These are phyloP conservation scores for Naganishia sp. DNA, from an alignment of 1,284 basidiomycete species.

Conservation along the genomic window DNA sequence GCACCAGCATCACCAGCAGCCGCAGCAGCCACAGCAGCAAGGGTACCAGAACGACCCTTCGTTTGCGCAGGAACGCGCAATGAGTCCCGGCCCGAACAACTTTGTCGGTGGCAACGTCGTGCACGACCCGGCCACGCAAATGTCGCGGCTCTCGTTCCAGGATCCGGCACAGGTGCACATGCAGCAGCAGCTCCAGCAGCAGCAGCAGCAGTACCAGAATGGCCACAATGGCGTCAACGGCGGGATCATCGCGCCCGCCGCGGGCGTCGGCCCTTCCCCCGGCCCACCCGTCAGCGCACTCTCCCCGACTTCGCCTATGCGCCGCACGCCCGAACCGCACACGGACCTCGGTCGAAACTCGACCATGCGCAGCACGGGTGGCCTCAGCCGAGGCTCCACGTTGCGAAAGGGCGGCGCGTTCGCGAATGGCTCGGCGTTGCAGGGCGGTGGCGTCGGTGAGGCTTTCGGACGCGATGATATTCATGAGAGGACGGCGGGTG, in stretches of 20 bases:
- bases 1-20: conserved; percentile 43
- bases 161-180: conserved; percentile 20
- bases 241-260: neutral
- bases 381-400: conserved; percentile 30
- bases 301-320: conserved; percentile 14
- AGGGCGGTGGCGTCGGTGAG: conserved; percentile 32
- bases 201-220: conserved; percentile 2
- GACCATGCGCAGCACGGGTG: conserved; percentile 29
- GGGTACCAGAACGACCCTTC: conserved; percentile 32
- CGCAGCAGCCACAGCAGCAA: conserved; percentile 36
- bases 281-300: conserved; percentile 30
- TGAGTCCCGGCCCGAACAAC: conserved; percentile 35
- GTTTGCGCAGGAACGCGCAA: conserved; percentile 32
- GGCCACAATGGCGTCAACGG: conserved; percentile 1
- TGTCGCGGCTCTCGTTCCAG: conserved; percentile 22
- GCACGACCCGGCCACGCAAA: conserved; percentile 9
- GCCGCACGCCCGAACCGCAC: conserved; percentile 10
- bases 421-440: conserved; percentile 33
- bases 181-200: conserved; percentile 20
- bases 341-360: conserved; percentile 23
- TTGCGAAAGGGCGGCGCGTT: conserved; percentile 33
- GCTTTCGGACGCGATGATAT: conserved; percentile 31
- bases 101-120: neutral
- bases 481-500: conserved; percentile 29
- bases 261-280: conserved; percentile 30